Evolutionary conservation across 2,329 filamentous ascomycete species (phyloP).

Genomic region (Fusarium nisikadoi): DNA sequence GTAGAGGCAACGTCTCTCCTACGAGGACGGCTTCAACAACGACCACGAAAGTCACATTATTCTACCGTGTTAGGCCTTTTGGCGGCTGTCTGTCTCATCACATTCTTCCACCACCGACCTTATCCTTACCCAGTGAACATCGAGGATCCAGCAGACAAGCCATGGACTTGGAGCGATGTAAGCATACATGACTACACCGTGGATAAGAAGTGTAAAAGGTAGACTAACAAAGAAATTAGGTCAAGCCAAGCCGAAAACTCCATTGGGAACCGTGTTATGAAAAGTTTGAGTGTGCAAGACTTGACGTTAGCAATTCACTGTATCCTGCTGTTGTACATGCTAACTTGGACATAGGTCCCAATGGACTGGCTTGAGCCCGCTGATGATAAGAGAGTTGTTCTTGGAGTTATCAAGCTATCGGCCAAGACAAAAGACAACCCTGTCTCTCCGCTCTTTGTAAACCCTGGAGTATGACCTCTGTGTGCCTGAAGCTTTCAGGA

Average conservation of each 20-base stretch:
- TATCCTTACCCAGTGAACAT: neutral
- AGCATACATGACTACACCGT: slow-evolving; percentile 2
- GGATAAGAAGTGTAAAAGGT: neutral
- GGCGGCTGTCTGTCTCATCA: slow-evolving; percentile 27
- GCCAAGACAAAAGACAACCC: slow-evolving; percentile 44
- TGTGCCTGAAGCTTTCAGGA: neutral
- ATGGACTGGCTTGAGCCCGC: slow-evolving; percentile 50
- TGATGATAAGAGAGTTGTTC: slow-evolving; percentile 43
- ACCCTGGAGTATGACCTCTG: slow-evolving; percentile 47
- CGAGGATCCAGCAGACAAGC: neutral
- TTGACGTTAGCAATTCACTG: slow-evolving; percentile 43
- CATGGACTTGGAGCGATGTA: slow-evolving; percentile 45
- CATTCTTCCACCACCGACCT: slow-evolving; percentile 38
- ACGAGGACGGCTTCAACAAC: slow-evolving; percentile 3
- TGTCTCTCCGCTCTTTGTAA: slow-evolving; percentile 49
- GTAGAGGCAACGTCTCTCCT: slow-evolving; percentile 30
- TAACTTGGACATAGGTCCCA: slow-evolving; percentile 44
- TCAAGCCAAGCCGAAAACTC: slow-evolving; percentile 45
- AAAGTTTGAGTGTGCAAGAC: slow-evolving; percentile 48
- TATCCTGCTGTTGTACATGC: neutral
- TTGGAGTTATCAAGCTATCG: slow-evolving; percentile 48
- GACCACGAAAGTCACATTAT: slow-evolving; percentile 6
- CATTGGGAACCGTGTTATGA: slow-evolving; percentile 49
- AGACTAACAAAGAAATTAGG: slow-evolving; percentile 44
- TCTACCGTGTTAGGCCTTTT: slow-evolving; percentile 32